Evolutionary conservation across 257 asterid genomes (phyloP), one percentile per base, ranked within the genome.

Genomic region (Echium plantagineum): DNA sequence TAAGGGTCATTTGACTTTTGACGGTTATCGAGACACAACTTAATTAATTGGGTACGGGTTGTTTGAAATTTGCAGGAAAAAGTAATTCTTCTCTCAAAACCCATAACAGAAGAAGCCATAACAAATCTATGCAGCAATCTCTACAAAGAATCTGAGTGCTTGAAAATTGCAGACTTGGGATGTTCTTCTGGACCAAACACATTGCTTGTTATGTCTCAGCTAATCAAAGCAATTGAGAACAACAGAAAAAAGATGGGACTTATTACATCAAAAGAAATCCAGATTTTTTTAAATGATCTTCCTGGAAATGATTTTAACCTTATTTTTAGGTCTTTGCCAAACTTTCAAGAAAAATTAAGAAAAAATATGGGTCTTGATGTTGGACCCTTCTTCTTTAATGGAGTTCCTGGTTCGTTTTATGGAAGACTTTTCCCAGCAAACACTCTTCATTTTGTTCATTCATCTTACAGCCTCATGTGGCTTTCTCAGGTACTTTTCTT

Each of bases 291-390:
- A 65, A 87, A 87, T 55, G 94, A 85, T 64, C 93, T 87, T 21
- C 89, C 89, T 0, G 67, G 84, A 19, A 87, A 77, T 35, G 96
- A 87, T 63, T 87, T 85, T 69, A 87, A 87, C 64, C 59, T 74
- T 31, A 72, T 87, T 26, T 87, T 83, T 66, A 65, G 13, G 48
- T 76, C 75, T 1, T 42, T 85, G 30, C 78, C 80, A 20, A 5
- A 5, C 1, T 81, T 85, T 47, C 67, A 59, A 2, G 52, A 68
- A 48, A 63, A 71, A 3, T 19, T 84, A 0, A 54, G 2, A 16
- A 58, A 60, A 0, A 75, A 82, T 55, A n/a, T 58, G 48, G 82
- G 73, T 6, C 51, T 63, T 5, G 69, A 18, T 17, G 32, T 72
- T 12, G 75, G 73, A 5, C 65, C 72, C 20, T 81, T 71, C 31